These are phyloP conservation scores for Sporothrix schenckii DNA, from an alignment of 2,329 filamentous ascomycete genomes.

Conservation along the genomic window DNA sequence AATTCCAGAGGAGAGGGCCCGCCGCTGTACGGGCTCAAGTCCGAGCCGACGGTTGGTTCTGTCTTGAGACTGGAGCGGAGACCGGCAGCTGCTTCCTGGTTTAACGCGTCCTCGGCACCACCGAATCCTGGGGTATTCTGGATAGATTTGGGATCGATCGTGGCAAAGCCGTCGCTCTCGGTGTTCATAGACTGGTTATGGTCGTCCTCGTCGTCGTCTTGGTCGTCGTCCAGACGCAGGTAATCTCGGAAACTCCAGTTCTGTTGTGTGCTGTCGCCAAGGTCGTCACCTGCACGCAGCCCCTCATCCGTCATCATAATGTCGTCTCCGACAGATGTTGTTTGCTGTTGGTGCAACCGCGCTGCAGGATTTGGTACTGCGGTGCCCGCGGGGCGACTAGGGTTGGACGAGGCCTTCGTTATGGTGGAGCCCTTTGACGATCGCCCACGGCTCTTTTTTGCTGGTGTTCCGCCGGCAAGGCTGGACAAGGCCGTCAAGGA, in stretches of 20 bases:
- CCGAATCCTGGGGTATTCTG: constrained; percentile 33
- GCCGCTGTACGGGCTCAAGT: constrained; percentile 34
- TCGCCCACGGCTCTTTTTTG: constrained; percentile 33
- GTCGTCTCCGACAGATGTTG: constrained; percentile 41
- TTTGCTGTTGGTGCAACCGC: constrained; percentile 1
- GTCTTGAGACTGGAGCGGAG: neutral
- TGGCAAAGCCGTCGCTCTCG: constrained; percentile 37
- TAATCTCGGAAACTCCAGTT: constrained; percentile 49
- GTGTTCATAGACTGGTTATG: constrained; percentile 18
- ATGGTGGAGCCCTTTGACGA: constrained; percentile 39
- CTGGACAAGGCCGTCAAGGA: constrained; percentile 35
- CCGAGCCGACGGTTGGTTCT: constrained; percentile 6
- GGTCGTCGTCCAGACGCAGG: constrained; percentile 47
- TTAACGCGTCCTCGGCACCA: constrained; percentile 33
- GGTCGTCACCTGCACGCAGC: constrained; percentile 40
- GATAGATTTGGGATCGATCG: constrained; percentile 45
- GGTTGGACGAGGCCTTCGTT: constrained; percentile 10
- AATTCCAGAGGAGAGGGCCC: constrained; percentile 49
- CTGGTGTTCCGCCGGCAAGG: constrained; percentile 28
- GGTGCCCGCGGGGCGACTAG: neutral
- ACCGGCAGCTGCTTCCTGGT: constrained; percentile 35
- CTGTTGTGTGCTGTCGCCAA: constrained; percentile 39
- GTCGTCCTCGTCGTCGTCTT: constrained; percentile 42
- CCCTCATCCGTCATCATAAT: constrained; percentile 48
- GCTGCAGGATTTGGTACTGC: neutral